These are phyloP conservation scores for Acer saccharum DNA, from an alignment of 345 rosid species.

Conservation along the genomic window DNA sequence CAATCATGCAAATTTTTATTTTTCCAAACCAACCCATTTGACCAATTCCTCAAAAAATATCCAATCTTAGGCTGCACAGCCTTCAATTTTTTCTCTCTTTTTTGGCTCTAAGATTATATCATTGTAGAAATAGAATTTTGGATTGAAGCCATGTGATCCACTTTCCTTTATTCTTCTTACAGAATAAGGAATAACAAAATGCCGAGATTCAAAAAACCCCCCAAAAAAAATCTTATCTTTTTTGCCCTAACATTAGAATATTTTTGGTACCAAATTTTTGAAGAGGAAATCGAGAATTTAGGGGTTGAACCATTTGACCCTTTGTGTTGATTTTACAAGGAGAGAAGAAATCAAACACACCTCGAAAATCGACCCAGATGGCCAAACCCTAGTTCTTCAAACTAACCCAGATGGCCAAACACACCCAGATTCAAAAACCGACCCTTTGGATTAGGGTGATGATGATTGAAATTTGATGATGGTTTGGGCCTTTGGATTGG, in stretches of 20 bases:
- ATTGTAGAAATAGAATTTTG: conserved; percentile 3
- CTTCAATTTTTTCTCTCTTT: background rate
- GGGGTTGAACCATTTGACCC: too few relatives aligned
- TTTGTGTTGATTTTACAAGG: too few relatives aligned
- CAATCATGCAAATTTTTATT: background rate
- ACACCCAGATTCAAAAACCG: too few relatives aligned
- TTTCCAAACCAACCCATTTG: background rate
- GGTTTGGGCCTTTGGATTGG: too few relatives aligned
- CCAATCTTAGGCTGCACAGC: background rate
- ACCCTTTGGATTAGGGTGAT: too few relatives aligned
- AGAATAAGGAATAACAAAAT: background rate
- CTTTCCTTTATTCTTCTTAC: conserved; percentile 1
- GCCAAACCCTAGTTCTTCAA: too few relatives aligned
- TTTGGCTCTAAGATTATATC: background rate
- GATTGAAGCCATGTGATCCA: conserved; percentile 1
- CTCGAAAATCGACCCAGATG: too few relatives aligned
- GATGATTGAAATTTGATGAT: too few relatives aligned
- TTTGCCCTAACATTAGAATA: background rate
- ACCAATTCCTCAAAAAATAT: background rate
- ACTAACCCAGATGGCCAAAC: too few relatives aligned
- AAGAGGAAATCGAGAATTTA: too few relatives aligned
- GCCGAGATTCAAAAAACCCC: conserved; percentile 5
- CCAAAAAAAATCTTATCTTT: background rate
- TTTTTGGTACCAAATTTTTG: background rate
- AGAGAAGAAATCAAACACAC: too few relatives aligned